Conservation (phyloP, 202 grass and related monocot genomes). For the Saccharum hybrid region DNA sequence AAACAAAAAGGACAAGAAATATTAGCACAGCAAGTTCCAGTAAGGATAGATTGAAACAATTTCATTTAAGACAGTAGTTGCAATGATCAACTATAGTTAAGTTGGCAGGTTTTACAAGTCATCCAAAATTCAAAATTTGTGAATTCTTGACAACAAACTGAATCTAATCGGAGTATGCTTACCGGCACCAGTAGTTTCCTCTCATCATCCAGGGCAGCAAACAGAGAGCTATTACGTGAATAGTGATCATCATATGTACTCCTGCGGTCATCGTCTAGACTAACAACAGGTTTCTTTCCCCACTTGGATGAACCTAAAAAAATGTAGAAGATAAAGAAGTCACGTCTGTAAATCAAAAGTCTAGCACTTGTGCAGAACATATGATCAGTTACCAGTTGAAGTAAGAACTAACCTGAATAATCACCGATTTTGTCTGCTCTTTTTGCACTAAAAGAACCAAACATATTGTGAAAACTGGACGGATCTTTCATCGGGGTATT, state of each 20-base stretch:
- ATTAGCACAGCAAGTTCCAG: conserved; percentile 12
- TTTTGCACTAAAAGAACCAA: conserved; percentile 42
- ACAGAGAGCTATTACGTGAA: conserved; percentile 48
- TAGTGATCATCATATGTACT: conserved; percentile 59
- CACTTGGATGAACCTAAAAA: conserved; percentile 54
- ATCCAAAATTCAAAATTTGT: conserved; percentile 20
- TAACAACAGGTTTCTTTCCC: conserved; percentile 59
- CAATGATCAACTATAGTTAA: conserved; percentile 25
- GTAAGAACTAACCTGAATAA: conserved; percentile 60
- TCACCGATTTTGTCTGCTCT: conserved; percentile 59
- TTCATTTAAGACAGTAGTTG: neutral
- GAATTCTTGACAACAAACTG: conserved; percentile 12
- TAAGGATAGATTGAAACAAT: conserved; percentile 16
- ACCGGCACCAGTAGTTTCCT: conserved; percentile 70
- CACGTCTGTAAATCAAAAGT: conserved; percentile 32
- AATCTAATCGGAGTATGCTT: conserved; percentile 42
- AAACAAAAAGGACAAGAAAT: conserved; percentile 32
- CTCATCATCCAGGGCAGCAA: conserved; percentile 54
- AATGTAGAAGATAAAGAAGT: conserved; percentile 13
- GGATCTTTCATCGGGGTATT: conserved; percentile 46
- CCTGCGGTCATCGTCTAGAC: conserved; percentile 56
- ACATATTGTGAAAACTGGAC: conserved; percentile 37
- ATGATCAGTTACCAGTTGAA: conserved; percentile 9
- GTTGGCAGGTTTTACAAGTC: conserved; percentile 20
- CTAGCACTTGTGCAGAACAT: conserved; percentile 3